Base-by-base conservation (phyloP, 352 stramenopile species). In the Globisporangium ultimum region DNA sequence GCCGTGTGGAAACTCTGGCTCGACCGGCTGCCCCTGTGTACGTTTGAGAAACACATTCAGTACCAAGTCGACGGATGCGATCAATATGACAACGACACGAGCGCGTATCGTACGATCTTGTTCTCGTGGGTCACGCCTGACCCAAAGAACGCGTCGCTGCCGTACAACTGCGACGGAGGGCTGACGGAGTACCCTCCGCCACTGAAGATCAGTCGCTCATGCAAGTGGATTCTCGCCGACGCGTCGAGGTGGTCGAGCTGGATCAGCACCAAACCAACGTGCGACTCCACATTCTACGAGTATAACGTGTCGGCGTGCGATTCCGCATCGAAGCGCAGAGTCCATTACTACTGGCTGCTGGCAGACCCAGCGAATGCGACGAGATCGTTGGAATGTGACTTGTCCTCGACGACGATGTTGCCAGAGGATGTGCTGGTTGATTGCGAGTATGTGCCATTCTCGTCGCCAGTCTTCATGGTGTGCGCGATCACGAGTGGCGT, bases 161-260 rank as follows among this genome's bases (percentile, higher is more conserved):
- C 78, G 32, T 80, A 76, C 50, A 55, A 67, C 21, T 88, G 78
- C 38, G 73, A 86, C 17, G 75, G 75, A 14, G 69, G 71, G 2
- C 53, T 74, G 15, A 12, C 48, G 2, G 34, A 14, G 14, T 43
- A 79, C 2, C 78, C 78, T 1, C 48, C 36, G 0, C 48, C 68
- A 0, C 60, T 81, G 1, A 13, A 20, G 14, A 83, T 71, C 3
- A 86, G 71, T 32, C 71, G 70, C 0, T 80, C 73, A 11, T 84
- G 78, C 47, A 69, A 72, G 5, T 86, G 78, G 78, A 58, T 84
- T 8, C 32, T 47, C 13, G 61, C 61, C 12, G 70, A 65, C 12
- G 40, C 32, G 0, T 53, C 52, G 2, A 57, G 40, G 0, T 87
- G 74, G 76, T 50, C 64, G 2, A 36, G 24, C 2, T 87, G 76